Evolutionary conservation across 73 alveolate genomes (phyloP).

Genomic region (Paramecium sexaurelia): DNA sequence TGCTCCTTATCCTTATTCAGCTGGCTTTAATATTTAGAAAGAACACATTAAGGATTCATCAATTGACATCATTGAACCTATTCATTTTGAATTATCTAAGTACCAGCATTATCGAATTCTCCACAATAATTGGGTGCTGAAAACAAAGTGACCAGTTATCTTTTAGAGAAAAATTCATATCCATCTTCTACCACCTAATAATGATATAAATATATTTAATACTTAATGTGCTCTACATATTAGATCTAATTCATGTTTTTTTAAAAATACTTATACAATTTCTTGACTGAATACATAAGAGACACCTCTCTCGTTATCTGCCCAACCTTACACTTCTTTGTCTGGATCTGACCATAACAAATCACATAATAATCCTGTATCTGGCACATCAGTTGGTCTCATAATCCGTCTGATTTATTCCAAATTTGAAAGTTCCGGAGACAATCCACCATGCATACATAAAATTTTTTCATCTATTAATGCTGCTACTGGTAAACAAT

Average conservation of each 20-base stretch:
- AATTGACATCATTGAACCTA: constrained; percentile 97
- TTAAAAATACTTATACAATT: constrained; percentile 84
- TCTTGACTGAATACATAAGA: constrained; percentile 89
- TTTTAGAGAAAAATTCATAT: constrained; percentile 97
- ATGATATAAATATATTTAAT: background rate
- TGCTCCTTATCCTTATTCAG: constrained; percentile 72
- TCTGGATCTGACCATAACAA: constrained; percentile 99
- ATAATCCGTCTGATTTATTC: constrained; percentile 94
- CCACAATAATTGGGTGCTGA: constrained; percentile 99
- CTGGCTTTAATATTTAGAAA: constrained; percentile 97
- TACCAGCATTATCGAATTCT: constrained; percentile 95
- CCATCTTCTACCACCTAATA: constrained; percentile 97
- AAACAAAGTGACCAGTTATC: constrained; percentile 97
- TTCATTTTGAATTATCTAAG: background rate
- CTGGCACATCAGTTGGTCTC: constrained; percentile 99
- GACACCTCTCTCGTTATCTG: constrained; percentile 97
- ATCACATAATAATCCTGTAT: constrained; percentile 98
- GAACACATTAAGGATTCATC: constrained; percentile 97
- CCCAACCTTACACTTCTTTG: constrained; percentile 94
- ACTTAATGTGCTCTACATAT: constrained; percentile 97
- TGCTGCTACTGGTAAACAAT: constrained; percentile 99
- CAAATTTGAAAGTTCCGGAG: constrained; percentile 93
- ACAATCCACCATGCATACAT: constrained; percentile 99
- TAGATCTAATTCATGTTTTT: constrained; percentile 92
- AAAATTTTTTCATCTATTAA: constrained; percentile 97